These are phyloP conservation scores for Fusarium sp. DNA, from an alignment of 2,329 filamentous ascomycete species.

Conservation along the genomic window DNA sequence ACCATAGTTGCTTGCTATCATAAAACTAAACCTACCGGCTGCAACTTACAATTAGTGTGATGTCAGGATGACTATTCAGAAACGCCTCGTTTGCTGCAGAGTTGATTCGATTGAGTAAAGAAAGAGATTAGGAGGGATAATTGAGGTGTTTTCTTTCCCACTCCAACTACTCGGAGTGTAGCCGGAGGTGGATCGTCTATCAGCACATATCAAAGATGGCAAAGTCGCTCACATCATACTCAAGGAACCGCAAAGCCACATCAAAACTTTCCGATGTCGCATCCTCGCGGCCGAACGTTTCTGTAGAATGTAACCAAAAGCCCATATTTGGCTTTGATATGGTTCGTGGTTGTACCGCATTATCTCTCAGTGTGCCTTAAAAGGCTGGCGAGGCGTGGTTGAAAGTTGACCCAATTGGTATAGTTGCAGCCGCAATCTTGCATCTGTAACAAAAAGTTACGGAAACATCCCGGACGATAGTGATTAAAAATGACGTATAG, in stretches of 20 bases:
- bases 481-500: background rate
- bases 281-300: constrained; percentile 20
- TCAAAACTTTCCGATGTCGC: constrained; percentile 30
- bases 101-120: constrained; percentile 12
- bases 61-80: constrained; percentile 26
- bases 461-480: background rate
- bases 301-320: constrained; percentile 18
- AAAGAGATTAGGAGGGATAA: background rate
- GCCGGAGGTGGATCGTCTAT: constrained; percentile 20
- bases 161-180: constrained; percentile 7
- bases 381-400: constrained; percentile 22
- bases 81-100: constrained; percentile 30
- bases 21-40: background rate
- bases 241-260: constrained; percentile 7
- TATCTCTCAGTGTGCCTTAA: constrained; percentile 9
- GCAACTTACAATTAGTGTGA: constrained; percentile 4
- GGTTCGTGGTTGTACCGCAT: constrained; percentile 30
- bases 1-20: background rate
- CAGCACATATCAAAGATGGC: background rate
- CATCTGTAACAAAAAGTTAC: background rate
- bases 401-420: constrained; percentile 21
- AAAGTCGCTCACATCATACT: constrained; percentile 15
- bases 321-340: background rate
- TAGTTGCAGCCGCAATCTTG: constrained; percentile 30
- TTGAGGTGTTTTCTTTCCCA: constrained; percentile 28